These are phyloP conservation scores for Tetrahymena malaccensis DNA, from an alignment of 73 alveolate genomes.

Conservation along the genomic window DNA sequence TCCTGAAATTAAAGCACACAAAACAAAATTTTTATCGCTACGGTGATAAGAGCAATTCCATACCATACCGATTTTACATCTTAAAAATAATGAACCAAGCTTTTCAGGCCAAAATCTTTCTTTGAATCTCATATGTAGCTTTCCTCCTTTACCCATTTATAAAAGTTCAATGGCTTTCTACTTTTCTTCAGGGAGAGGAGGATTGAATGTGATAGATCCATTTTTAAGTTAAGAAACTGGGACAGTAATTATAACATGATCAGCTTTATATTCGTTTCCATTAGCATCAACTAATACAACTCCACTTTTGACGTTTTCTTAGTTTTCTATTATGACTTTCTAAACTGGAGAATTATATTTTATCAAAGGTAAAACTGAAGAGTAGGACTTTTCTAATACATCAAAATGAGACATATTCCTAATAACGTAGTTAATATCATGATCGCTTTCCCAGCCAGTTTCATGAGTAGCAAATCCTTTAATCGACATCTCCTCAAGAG, in stretches of 20 bases:
- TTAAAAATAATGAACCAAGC: not conserved
- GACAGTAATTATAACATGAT: not conserved
- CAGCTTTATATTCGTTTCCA: not conserved
- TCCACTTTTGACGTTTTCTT: not conserved
- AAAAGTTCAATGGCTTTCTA: not conserved
- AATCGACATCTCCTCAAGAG: not conserved
- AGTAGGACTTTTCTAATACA: not conserved
- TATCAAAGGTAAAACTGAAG: not conserved
- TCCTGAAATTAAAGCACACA: not conserved
- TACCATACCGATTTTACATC: not conserved
- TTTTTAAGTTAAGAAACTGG: not conserved
- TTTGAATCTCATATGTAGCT: not conserved
- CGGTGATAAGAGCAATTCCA: not conserved
- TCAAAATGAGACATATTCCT: not conserved
- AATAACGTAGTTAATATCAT: not conserved
- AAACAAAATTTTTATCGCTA: not conserved
- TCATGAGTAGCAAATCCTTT: not conserved
- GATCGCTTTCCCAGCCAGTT: not conserved
- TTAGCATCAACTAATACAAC: not conserved
- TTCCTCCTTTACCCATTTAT: not conserved
- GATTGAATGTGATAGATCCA: not conserved
- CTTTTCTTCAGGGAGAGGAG: not conserved
- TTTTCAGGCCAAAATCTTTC: not conserved
- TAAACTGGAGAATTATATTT: not conserved
- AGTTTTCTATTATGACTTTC: not conserved